Evolutionary conservation across 306 rosid genomes (phyloP).

Genomic region (Astragalus membranaceus): DNA sequence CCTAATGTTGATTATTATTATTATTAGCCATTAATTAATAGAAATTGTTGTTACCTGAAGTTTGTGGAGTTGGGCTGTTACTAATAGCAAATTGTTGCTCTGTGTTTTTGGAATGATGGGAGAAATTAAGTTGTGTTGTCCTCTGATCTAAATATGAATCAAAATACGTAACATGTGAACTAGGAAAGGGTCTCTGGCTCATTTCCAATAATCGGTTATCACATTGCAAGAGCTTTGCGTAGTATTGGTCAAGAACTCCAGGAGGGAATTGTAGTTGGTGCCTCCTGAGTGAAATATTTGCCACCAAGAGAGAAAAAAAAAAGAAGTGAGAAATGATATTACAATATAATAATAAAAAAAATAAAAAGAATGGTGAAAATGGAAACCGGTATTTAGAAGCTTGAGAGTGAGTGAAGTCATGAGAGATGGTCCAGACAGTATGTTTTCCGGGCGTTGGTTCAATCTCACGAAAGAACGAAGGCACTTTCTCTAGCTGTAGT

Average conservation of each 20-base stretch:
- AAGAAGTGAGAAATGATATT: background rate
- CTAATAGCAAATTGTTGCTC: background rate
- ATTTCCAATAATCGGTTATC: slow-evolving; percentile 30
- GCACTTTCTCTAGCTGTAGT: slow-evolving; percentile 23
- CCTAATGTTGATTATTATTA: background rate
- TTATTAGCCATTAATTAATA: background rate
- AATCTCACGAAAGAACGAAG: slow-evolving; percentile 22
- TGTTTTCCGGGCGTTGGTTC: slow-evolving; percentile 23
- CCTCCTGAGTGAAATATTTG: slow-evolving; percentile 13
- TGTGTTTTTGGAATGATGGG: background rate
- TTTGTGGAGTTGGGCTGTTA: background rate
- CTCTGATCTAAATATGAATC: slow-evolving; percentile 8
- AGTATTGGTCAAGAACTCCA: slow-evolving; percentile 40
- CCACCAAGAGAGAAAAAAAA: background rate
- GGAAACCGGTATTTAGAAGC: slow-evolving; percentile 23
- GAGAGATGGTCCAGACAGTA: slow-evolving; percentile 22
- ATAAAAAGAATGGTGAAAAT: background rate
- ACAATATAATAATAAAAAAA: background rate
- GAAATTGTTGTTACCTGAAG: slow-evolving; percentile 10
- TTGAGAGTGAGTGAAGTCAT: slow-evolving; percentile 23
- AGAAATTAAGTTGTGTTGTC: slow-evolving; percentile 1
- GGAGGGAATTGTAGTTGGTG: slow-evolving; percentile 37
- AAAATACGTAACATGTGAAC: slow-evolving; percentile 25
- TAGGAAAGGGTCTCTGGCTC: slow-evolving; percentile 35
- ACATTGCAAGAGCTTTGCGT: slow-evolving; percentile 20